Percentiles rank a stretch among this genome's conserved stretches.
Conservation (phyloP, 805 yeast species). For the Blastobotrys americana region DNA sequence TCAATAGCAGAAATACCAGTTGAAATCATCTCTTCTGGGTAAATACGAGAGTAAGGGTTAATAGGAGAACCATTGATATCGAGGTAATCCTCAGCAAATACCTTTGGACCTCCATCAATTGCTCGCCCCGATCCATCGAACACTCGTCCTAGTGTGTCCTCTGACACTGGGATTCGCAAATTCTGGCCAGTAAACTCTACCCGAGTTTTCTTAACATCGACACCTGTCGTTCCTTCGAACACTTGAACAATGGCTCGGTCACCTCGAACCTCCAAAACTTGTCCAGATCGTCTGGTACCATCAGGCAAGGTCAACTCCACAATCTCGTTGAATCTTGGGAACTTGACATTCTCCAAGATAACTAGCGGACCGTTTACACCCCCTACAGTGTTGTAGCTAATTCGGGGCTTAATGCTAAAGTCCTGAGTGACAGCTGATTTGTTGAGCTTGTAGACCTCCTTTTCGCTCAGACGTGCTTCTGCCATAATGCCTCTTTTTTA, state of each 20-base stretch:
- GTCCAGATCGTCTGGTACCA: slow-evolving; percentile 92
- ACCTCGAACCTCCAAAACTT: slow-evolving; percentile 96
- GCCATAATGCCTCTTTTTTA: no score
- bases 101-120: slow-evolving; percentile 96
- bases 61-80: slow-evolving; percentile 99
- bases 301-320: slow-evolving; percentile 96
- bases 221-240: slow-evolving; percentile 97
- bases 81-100: slow-evolving; percentile 95
- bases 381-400: slow-evolving; percentile 91
- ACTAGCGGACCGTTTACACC: slow-evolving; percentile 99
- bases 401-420: slow-evolving; percentile 83
- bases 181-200: slow-evolving; percentile 96
- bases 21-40: slow-evolving; percentile 99
- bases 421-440: slow-evolving; percentile 89
- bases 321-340: slow-evolving; percentile 90
- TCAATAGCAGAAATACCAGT: slow-evolving; percentile 98
- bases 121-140: slow-evolving; percentile 99
- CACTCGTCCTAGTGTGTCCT: slow-evolving; percentile 95
- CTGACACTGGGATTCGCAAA: slow-evolving; percentile 89
- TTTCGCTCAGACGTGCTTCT: slow-evolving; percentile 26
- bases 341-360: slow-evolving; percentile 76
- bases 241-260: slow-evolving; percentile 97
- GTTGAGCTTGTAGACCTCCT: slow-evolving; percentile 50
- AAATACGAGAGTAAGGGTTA: slow-evolving; percentile 95
- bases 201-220: slow-evolving; percentile 94